Percentiles rank a stretch among this genome's conserved stretches.
These are phyloP conservation scores for Iberis pinnata DNA, from an alignment of 345 rosid genomes.

Conservation along the genomic window DNA sequence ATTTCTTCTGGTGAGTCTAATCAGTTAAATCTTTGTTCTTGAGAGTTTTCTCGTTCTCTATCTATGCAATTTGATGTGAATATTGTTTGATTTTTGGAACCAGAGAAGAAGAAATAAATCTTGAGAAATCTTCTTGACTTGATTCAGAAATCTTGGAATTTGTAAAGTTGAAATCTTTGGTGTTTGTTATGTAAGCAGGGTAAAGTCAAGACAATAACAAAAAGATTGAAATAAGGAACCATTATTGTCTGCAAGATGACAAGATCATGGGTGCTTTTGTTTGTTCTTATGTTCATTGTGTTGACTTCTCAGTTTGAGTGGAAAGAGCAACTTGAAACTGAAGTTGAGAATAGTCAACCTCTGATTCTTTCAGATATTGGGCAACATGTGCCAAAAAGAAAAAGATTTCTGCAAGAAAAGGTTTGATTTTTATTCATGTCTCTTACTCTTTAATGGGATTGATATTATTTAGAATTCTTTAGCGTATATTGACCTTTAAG, in stretches of 20 bases:
- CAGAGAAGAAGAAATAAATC: too few relatives aligned
- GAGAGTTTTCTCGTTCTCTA: too few relatives aligned
- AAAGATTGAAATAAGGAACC: too few relatives aligned
- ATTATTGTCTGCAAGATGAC: constrained; percentile 41
- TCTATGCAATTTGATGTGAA: too few relatives aligned
- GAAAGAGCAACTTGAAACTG: constrained; percentile 62
- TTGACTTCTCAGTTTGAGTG: constrained; percentile 70
- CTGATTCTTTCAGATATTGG: constrained; percentile 31
- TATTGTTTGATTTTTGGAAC: too few relatives aligned
- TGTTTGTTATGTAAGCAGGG: too few relatives aligned
- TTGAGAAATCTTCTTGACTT: too few relatives aligned
- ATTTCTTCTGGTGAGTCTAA: constrained; percentile 15
- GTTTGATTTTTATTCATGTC: constrained; percentile 25
- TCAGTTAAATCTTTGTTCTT: background rate
- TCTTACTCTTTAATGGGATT: too few relatives aligned
- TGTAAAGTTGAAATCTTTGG: too few relatives aligned
- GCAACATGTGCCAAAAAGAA: constrained; percentile 32
- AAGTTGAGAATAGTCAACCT: constrained; percentile 37
- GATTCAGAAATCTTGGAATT: too few relatives aligned
- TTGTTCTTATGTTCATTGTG: constrained; percentile 51
- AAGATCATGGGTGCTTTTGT: constrained; percentile 63
- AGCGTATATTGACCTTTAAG: background rate
- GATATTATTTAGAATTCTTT: background rate
- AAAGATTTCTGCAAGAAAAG: constrained; percentile 63
- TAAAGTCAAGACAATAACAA: background rate